Base-by-base conservation (phyloP, 441 rosid species). In the Adansonia madagascariensis region DNA sequence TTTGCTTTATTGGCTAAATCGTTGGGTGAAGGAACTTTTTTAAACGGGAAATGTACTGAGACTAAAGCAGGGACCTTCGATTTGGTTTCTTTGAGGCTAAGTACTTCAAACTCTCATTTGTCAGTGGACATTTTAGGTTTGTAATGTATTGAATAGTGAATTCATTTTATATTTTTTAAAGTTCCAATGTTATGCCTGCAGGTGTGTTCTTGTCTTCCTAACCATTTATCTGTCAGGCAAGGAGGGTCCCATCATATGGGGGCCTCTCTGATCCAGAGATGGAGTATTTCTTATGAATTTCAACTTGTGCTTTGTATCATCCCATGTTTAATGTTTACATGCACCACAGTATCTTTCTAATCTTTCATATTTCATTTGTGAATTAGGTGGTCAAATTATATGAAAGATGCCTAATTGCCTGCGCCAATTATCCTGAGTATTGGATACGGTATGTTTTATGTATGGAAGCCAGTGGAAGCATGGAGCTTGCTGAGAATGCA, bases 1-100 rank as follows among this genome's bases (percentile, higher is more conserved):
- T 93, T 84, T 90, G 90, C 96, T 87, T 89, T 91, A 86, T 91
- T 94, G 98, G 98, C 97, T 93, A 90, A 90, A 88, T 84, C 92
- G 91, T 92, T 94, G 97, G 99, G 88, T 94, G 95, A 94, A 89
- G 98, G 97, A 86, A 91, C 92, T 83, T 92, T 87, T 91, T 84
- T 82, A 89, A 84, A 86, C 92, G 92, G 97, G 92, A 87, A 86
- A 90, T 92, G 94, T 89, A 88, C 92, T 94, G 98, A 92, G 93
- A 90, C 94, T 89, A 93, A 88, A 90, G 94, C 95, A 82, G 86
- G 93, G 91, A 83, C 91, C 88, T 90, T 91, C 92, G 78, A 85
- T 90, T 90, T 92, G 98, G 94, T 94, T 88, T 84, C 91, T 88
- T 83, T 87, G 85, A 93, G 97, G 97, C 93, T 93, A 93, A 97